Evolutionary conservation across 73 alveolate genomes (phyloP).

Genomic region (Loxodes magnus): DNA sequence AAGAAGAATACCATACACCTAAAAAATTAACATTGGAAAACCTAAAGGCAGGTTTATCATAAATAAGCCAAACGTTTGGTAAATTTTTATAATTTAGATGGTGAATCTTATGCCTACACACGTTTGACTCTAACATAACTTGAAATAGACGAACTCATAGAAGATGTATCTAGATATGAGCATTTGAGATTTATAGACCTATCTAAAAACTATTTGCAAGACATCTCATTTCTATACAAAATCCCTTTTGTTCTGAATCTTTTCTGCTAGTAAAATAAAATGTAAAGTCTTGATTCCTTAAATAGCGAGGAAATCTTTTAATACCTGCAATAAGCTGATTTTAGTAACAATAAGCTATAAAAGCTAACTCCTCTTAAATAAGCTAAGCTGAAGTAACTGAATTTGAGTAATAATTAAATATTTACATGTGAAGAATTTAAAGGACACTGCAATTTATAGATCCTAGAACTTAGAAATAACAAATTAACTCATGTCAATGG

Average conservation of each 20-base stretch:
- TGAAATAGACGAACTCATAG: conserved; percentile 61
- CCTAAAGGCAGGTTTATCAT: conserved; percentile 28
- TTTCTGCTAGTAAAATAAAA: conserved; percentile 37
- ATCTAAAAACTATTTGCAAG: conserved; percentile 42
- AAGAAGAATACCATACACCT: conserved; percentile 32
- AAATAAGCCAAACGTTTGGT: conserved; percentile 34
- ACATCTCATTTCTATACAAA: conserved; percentile 22
- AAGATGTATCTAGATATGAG: conserved; percentile 29
- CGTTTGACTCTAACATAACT: conserved; percentile 59
- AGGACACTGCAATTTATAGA: conserved; percentile 18
- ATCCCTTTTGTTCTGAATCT: conserved; percentile 42
- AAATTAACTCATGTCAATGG: conserved; percentile 37
- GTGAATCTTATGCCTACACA: conserved; percentile 63
- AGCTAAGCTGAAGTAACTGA: conserved; percentile 40
- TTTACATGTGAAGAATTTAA: conserved; percentile 25
- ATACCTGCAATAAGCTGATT: conserved; percentile 34
- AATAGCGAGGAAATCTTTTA: conserved; percentile 21
- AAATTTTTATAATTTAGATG: conserved; percentile 25
- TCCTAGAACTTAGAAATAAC: conserved; percentile 43
- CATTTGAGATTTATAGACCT: conserved; percentile 36
- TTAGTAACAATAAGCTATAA: conserved; percentile 39
- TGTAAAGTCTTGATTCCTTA: conserved; percentile 25
- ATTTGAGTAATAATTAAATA: conserved; percentile 49
- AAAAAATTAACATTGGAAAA: conserved; percentile 33
- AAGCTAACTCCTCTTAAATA: conserved; percentile 31